phyloP scores from a whole-genome alignment of 768 basidiomycete genomes.

The Porphyrellus cyaneotinctus region DNA sequence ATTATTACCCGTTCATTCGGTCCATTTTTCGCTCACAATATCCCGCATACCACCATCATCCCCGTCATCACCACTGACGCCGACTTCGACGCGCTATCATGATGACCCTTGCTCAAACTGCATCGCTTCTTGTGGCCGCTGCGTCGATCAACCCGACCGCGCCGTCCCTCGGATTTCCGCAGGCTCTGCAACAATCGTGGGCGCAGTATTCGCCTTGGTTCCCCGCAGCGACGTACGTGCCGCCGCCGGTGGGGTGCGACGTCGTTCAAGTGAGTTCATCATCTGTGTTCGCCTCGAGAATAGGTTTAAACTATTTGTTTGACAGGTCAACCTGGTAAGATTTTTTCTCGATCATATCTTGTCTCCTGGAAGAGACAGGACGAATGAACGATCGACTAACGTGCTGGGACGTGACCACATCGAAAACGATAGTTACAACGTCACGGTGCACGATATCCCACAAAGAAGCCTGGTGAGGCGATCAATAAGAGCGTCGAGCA shows the following conservation, averaged over 20 bases:
- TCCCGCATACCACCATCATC: no score
- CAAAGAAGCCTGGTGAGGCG: constrained; percentile 35
- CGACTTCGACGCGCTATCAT: not conserved
- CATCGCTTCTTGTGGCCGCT: not conserved
- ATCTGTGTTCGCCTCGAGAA: not conserved
- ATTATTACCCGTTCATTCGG: no score
- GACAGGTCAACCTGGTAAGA: constrained; percentile 18
- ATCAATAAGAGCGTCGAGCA: constrained; percentile 50
- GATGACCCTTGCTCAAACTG: not conserved
- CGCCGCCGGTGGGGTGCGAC: constrained; percentile 43
- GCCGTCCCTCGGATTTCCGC: constrained; percentile 6
- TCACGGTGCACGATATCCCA: constrained; percentile 75
- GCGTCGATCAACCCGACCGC: constrained; percentile 4
- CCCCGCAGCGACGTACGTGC: constrained; percentile 39
- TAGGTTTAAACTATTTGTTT: not conserved
- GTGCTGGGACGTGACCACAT: no score
- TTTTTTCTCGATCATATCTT: not conserved
- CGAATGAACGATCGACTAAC: not conserved
- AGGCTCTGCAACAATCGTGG: constrained; percentile 37
- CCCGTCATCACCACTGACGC: not conserved
- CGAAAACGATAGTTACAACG: constrained; percentile 54
- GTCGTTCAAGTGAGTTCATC: constrained; percentile 48
- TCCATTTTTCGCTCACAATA: no score
- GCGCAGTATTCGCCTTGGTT: constrained; percentile 58
- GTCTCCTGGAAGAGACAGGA: not conserved